Percentiles rank a stretch among this genome's conserved stretches.
Evolutionary conservation across 805 yeast species (phyloP).

Genomic region (Candida coleopterorum): DNA sequence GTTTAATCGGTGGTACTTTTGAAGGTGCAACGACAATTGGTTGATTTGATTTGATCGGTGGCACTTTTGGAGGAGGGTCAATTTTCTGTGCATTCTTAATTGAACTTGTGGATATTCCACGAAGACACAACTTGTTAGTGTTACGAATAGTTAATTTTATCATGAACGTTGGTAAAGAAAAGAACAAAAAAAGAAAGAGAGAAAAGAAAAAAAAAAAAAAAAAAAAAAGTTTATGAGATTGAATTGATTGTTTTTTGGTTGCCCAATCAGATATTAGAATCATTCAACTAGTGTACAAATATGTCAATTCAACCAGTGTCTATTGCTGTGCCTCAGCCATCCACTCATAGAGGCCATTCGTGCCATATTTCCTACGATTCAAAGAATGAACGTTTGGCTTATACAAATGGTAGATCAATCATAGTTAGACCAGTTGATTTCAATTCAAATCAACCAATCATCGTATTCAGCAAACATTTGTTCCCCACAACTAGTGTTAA

Average conservation of each 20-base stretch:
- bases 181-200: too few species aligned
- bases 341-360: slow-evolving; percentile 65
- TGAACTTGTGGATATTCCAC: slow-evolving; percentile 6
- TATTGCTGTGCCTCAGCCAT: slow-evolving; percentile 71
- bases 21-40: too few species aligned
- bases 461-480: slow-evolving; percentile 73
- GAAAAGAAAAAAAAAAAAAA: too few species aligned
- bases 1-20: slow-evolving; percentile 1
- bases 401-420: slow-evolving; percentile 77
- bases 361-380: slow-evolving; percentile 74
- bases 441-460: slow-evolving; percentile 39
- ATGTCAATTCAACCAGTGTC: slow-evolving; percentile 28
- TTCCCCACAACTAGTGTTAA: slow-evolving; percentile 74
- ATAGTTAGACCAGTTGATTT: slow-evolving; percentile 60
- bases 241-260: background rate
- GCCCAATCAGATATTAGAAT: background rate
- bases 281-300: too few species aligned
- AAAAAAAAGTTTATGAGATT: background rate
- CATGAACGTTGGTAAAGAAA: slow-evolving; percentile 4
- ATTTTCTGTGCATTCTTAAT: slow-evolving; percentile 4
- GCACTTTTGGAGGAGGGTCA: slow-evolving; percentile 3
- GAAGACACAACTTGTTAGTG: slow-evolving; percentile 1
- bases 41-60: background rate
- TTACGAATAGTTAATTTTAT: slow-evolving; percentile 6
- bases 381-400: slow-evolving; percentile 65